Evolutionary conservation across 768 basidiomycete species (phyloP).

Genomic region (Leccinum boreale): DNA sequence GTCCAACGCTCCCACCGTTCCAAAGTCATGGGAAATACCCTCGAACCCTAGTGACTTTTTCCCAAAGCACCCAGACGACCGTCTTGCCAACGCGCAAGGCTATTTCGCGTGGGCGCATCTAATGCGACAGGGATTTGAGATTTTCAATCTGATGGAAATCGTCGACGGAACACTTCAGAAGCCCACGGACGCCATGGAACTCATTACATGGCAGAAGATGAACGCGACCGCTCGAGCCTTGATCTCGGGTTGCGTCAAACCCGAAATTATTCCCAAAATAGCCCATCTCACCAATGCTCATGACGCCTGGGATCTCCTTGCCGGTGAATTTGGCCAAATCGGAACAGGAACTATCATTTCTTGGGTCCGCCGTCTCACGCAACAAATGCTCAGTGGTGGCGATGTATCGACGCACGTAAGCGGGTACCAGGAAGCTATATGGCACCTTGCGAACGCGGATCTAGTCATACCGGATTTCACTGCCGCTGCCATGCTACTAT

Average conservation of each 20-base stretch:
- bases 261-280: neutral
- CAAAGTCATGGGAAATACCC: neutral
- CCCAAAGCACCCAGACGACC: neutral
- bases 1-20: neutral
- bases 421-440: neutral
- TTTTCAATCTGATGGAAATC: too few species aligned
- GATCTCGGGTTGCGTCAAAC: too few species aligned
- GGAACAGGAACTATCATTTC: neutral
- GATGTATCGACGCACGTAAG: neutral
- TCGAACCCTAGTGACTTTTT: neutral
- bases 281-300: neutral
- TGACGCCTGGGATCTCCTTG: neutral
- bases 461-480: neutral
- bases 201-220: too few species aligned
- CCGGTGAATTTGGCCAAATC: neutral
- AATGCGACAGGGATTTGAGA: too few species aligned
- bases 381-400: neutral
- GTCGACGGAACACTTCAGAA: too few species aligned
- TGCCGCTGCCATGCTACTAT: neutral
- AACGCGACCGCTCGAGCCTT: too few species aligned
- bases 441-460: neutral
- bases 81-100: neutral
- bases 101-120: neutral
- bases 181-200: too few species aligned
- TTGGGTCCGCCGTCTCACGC: neutral